Evolutionary conservation across 2,329 filamentous ascomycete species (phyloP).

Genomic region (Arthrobotrys sphaeroides): DNA sequence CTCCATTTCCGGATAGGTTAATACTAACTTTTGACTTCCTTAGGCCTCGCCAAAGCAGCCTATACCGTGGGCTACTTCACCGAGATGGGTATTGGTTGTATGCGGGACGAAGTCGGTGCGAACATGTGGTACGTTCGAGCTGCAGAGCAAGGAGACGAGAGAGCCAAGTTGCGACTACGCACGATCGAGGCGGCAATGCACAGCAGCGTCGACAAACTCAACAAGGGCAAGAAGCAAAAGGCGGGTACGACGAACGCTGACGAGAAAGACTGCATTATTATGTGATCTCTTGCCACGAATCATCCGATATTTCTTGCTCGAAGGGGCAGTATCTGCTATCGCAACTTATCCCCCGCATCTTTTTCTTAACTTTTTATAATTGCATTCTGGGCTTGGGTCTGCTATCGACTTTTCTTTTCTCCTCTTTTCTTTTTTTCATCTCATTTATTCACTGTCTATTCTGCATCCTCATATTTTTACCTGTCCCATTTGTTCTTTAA

Average conservation of each 20-base stretch:
- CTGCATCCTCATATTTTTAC: neutral
- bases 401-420: neutral
- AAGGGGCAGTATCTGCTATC: neutral
- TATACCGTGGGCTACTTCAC: conserved; percentile 97
- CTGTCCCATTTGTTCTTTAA: conserved; percentile 19
- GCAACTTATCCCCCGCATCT: neutral
- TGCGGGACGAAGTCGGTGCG: conserved; percentile 91
- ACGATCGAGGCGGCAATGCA: conserved; percentile 85
- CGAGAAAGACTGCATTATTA: conserved; percentile 49
- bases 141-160: conserved; percentile 88
- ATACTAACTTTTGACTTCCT: conserved; percentile 14
- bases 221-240: conserved; percentile 49
- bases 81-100: conserved; percentile 96
- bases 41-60: conserved; percentile 73
- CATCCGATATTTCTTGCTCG: conserved; percentile 8
- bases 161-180: conserved; percentile 84
- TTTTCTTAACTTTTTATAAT: neutral
- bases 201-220: conserved; percentile 61
- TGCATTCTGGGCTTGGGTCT: neutral
- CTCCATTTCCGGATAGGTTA: neutral
- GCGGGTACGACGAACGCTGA: conserved; percentile 17
- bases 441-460: conserved; percentile 1
- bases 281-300: conserved; percentile 28
- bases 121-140: conserved; percentile 99
- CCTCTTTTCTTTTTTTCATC: neutral